phyloP scores from a whole-genome alignment of 2,329 filamentous ascomycete genomes.

The Cordyceps tenuipes region DNA sequence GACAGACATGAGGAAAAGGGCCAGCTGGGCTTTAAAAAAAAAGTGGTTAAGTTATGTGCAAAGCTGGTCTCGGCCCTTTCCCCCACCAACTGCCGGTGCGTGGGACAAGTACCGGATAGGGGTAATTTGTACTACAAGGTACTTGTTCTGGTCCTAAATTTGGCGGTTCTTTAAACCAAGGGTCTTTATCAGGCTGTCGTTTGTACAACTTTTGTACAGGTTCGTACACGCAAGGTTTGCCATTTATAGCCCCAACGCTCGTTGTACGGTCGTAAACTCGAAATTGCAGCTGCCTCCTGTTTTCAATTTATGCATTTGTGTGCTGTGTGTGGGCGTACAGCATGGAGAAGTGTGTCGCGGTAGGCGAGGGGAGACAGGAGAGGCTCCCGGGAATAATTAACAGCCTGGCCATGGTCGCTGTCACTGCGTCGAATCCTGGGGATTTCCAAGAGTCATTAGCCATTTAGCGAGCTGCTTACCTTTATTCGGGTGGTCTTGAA shows the following conservation, averaged over 20 bases:
- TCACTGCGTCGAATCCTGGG: not conserved
- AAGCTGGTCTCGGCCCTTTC: conserved; percentile 12
- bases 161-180: not conserved
- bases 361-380: not conserved
- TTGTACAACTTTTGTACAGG: not conserved
- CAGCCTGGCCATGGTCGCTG: not conserved
- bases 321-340: not conserved
- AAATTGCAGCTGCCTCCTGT: not conserved
- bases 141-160: not conserved
- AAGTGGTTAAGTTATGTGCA: conserved; percentile 12
- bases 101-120: not conserved
- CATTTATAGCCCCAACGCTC: too few relatives aligned
- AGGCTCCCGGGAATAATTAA: not conserved
- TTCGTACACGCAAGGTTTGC: not conserved
- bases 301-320: conserved; percentile 12
- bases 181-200: not conserved
- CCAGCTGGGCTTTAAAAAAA: conserved; percentile 9
- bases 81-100: not conserved
- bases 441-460: not conserved
- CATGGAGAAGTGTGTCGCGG: not conserved
- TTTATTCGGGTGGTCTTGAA: not conserved
- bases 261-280: not conserved
- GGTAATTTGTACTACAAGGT: not conserved
- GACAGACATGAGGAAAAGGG: conserved; percentile 4
- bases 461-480: too few relatives aligned